These are phyloP conservation scores for Xanthoconium purpureum DNA, from an alignment of 768 basidiomycete species.

Conservation along the genomic window DNA sequence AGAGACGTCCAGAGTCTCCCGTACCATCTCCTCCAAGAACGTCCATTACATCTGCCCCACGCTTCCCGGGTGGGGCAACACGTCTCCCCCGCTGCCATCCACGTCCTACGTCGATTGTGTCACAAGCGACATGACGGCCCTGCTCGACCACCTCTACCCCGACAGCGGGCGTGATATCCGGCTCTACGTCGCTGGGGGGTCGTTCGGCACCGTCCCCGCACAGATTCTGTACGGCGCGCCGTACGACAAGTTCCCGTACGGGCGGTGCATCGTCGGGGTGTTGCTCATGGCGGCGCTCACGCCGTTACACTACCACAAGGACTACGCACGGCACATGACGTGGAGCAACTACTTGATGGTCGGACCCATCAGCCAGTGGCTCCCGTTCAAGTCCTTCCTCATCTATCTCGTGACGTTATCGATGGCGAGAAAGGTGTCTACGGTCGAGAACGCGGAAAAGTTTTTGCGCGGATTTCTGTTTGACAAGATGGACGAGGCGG, in stretches of 20 bases:
- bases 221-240: slow-evolving; percentile 56
- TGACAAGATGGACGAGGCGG: slow-evolving; percentile 38
- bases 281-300: slow-evolving; percentile 46
- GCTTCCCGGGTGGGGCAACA: slow-evolving; percentile 57
- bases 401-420: slow-evolving; percentile 31
- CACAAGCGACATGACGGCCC: slow-evolving; percentile 41
- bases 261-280: slow-evolving; percentile 44
- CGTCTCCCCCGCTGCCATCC: slow-evolving; percentile 39
- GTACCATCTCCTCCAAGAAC: slow-evolving; percentile 36
- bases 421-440: slow-evolving; percentile 37
- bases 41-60: slow-evolving; percentile 50
- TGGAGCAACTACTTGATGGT: slow-evolving; percentile 45
- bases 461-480: slow-evolving; percentile 40
- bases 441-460: slow-evolving; percentile 39
- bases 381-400: slow-evolving; percentile 39
- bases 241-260: slow-evolving; percentile 50
- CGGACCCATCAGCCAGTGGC: slow-evolving; percentile 42
- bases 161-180: slow-evolving; percentile 34
- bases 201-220: slow-evolving; percentile 51
- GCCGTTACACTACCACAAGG: slow-evolving; percentile 45
- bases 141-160: slow-evolving; percentile 52
- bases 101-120: slow-evolving; percentile 41
- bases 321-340: slow-evolving; percentile 44
- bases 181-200: slow-evolving; percentile 51
- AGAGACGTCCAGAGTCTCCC: slow-evolving; percentile 35